Evolutionary conservation across 257 asterid genomes (phyloP).

Genomic region (Linderniella brevidens): DNA sequence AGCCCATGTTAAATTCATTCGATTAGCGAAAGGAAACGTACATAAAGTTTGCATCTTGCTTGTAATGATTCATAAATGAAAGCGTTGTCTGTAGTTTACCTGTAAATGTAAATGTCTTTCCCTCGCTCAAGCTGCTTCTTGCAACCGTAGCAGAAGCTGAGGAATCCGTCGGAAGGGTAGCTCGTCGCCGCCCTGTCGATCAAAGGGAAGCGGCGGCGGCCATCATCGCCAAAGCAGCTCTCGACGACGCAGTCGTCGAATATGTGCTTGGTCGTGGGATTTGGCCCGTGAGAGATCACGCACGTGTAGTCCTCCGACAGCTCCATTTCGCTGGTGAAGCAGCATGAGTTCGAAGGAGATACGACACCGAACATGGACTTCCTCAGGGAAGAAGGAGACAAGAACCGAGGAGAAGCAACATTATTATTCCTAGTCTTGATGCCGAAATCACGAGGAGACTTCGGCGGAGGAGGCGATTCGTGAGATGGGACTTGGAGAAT

Average conservation of each 20-base stretch:
- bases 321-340: slow-evolving; percentile 68
- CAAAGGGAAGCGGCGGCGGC: slow-evolving; percentile 7
- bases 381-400: slow-evolving; percentile 23
- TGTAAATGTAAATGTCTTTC: slow-evolving; percentile 1
- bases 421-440: slow-evolving; percentile 50
- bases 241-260: slow-evolving; percentile 76
- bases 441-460: slow-evolving; percentile 62
- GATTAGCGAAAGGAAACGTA: neutral
- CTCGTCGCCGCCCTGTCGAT: slow-evolving; percentile 17
- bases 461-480: slow-evolving; percentile 30
- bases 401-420: slow-evolving; percentile 29
- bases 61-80: neutral
- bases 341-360: slow-evolving; percentile 18
- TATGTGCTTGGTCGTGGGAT: slow-evolving; percentile 71
- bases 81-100: neutral
- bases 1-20: neutral
- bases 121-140: neutral
- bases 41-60: neutral
- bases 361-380: slow-evolving; percentile 36
- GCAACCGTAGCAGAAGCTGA: neutral
- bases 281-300: slow-evolving; percentile 71
- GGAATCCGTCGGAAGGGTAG: slow-evolving; percentile 8
- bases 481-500: slow-evolving; percentile 38
- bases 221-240: slow-evolving; percentile 39
- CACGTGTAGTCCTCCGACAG: slow-evolving; percentile 87